Base-by-base conservation (phyloP, 495 filamentous ascomycete species). In the Polyplosphaeria fusca region DNA sequence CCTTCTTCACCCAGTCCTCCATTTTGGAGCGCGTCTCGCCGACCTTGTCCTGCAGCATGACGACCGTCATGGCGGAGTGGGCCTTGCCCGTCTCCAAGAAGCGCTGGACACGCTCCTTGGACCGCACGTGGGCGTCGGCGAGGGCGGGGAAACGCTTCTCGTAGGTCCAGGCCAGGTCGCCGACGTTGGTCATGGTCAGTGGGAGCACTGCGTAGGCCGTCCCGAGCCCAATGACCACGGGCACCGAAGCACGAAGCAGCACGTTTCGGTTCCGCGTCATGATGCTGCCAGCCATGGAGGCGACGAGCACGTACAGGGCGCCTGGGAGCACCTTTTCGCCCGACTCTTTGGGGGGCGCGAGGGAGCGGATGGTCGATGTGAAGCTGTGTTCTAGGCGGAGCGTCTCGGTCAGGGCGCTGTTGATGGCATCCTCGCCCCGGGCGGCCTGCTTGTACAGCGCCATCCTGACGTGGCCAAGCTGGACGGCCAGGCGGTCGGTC, bases 251-350 rank as follows among this genome's bases (percentile, higher is more conserved):
- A 39, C 92, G 81, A 23, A 97, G 75, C 54, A 95, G 68, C 38
- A 96, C 76, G 61, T 86, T 88, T 39, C 92, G 82, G 75, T 94
- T 93, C 47, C 93, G 81, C 40, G 87, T 79, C 25, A 95, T 74
- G 67, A 98, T 96, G 61, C 82, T 87, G 60, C 91, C 91, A 26
- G 91, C 86, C 90, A 98, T 95, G 55, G 87, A 83, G 11, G 89
- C 82, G 2, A 98, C 89, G 13, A 95, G 82, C 30, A 95, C 89
- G 74, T 96, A 96, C 57, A 96, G 78, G 32, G 82, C 71, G 4
- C 91, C 89, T 23, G 93, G 93, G 68, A 95, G 81, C 14, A 97
- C 77, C 62, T 81, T 81, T 74, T 98, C 93, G 58, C 85, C 84
- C 45, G 82, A 85, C 67, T 90, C 85, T 53, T 84, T 82, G 11